A percentile compares a stretch with the other conserved stretches of the same genome.
phyloP scores from a whole-genome alignment of 352 stramenopile species.

The Thraustochytrium sp. region DNA sequence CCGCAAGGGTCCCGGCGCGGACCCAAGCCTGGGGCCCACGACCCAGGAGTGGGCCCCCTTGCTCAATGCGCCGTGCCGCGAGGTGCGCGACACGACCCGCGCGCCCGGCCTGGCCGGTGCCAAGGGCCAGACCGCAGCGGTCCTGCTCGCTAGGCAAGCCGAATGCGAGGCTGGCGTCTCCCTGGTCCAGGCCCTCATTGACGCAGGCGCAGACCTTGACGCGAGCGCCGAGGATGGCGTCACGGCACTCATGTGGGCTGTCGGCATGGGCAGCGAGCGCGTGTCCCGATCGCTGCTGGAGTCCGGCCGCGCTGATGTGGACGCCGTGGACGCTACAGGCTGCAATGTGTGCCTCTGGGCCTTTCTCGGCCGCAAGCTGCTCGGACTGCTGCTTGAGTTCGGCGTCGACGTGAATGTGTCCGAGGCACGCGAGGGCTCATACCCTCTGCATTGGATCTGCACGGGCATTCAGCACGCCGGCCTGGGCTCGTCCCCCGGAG shows the following conservation, averaged over 20 bases:
- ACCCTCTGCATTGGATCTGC: conserved; percentile 25
- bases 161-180: not conserved
- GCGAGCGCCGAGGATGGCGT: not conserved
- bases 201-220: conserved; percentile 8
- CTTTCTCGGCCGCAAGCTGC: not conserved
- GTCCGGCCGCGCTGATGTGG: not conserved
- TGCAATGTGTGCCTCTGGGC: not conserved
- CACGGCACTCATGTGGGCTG: conserved; percentile 3
- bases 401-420: conserved; percentile 10
- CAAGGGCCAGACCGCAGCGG: not conserved
- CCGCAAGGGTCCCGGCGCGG: not conserved
- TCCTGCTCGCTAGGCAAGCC: not conserved
- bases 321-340: not conserved
- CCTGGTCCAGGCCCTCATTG: not conserved
- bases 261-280: not conserved
- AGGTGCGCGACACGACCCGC: not conserved
- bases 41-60: not conserved
- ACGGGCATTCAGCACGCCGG: not conserved
- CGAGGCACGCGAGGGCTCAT: not conserved
- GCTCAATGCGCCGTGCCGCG: not conserved
- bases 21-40: not conserved
- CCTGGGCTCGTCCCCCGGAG: not conserved
- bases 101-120: not conserved
- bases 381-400: not conserved
- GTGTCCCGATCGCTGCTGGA: not conserved